Conservation (phyloP, 192 early-diverging fungal species). For the Jimgerdemannia flammicorona region DNA sequence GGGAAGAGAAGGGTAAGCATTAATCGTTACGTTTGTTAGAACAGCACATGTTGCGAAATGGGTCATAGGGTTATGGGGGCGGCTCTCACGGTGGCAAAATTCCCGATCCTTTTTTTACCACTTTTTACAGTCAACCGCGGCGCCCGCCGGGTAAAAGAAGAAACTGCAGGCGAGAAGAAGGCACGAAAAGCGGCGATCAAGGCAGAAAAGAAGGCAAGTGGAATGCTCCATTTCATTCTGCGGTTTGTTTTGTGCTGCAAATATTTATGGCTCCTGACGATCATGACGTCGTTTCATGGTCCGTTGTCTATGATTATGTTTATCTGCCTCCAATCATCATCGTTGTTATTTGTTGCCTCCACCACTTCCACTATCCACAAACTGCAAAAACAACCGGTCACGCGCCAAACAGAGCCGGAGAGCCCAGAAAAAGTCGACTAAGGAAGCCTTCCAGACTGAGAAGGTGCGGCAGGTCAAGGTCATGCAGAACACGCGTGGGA, state of each 20-base stretch:
- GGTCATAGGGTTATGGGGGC: too few species aligned
- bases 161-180: constrained; percentile 92
- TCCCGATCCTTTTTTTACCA: too few species aligned
- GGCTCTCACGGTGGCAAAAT: too few species aligned
- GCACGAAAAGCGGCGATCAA: constrained; percentile 85
- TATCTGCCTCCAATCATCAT: too few species aligned
- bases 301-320: too few species aligned
- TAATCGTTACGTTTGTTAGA: background rate
- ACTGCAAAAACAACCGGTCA: background rate
- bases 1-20: constrained; percentile 30
- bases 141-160: constrained; percentile 66
- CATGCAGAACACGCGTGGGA: constrained; percentile 47
- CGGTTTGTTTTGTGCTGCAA: too few species aligned
- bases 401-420: constrained; percentile 44
- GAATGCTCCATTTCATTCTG: background rate
- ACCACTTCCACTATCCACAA: background rate
- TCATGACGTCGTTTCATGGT: too few species aligned
- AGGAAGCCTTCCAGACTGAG: constrained; percentile 76
- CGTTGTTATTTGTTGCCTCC: background rate
- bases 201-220: constrained; percentile 64
- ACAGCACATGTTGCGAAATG: background rate
- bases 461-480: constrained; percentile 53
- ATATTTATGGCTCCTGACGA: background rate
- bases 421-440: constrained; percentile 74
- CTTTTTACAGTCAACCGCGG: constrained; percentile 60